Conservation (phyloP, 176 grass and related monocot genomes). For the Guadua angustifolia region DNA sequence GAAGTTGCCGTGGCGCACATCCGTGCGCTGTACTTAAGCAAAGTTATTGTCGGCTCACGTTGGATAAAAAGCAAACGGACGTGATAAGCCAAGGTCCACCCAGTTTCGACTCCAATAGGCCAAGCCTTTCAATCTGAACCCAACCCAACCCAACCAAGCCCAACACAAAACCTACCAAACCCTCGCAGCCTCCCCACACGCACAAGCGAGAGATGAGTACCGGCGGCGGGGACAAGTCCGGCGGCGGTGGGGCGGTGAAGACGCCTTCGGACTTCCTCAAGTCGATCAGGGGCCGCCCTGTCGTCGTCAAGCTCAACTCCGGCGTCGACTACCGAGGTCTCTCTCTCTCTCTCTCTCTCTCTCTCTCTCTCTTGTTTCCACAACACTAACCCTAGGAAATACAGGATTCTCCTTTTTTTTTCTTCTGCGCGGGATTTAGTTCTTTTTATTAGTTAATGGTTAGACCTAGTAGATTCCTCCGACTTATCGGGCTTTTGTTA, state of each 20-base stretch:
- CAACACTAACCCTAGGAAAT: conserved; percentile 41
- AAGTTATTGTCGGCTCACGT: too few relatives aligned
- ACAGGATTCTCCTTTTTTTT: too few relatives aligned
- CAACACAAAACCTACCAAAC: neutral
- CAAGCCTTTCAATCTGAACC: neutral
- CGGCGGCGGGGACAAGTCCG: conserved; percentile 59
- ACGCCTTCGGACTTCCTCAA: conserved; percentile 97
- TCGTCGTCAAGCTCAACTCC: conserved; percentile 97
- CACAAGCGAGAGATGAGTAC: conserved; percentile 58
- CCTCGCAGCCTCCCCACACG: conserved; percentile 6
- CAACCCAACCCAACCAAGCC: neutral
- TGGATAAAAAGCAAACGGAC: neutral
- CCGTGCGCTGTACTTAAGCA: too few relatives aligned
- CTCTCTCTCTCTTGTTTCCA: neutral
- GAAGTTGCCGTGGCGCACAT: too few relatives aligned
- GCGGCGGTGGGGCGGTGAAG: conserved; percentile 64
- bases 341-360: neutral
- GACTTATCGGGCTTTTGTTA: neutral
- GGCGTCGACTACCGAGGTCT: conserved; percentile 95
- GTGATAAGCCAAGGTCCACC: neutral
- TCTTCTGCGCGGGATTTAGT: neutral
- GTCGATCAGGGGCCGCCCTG: conserved; percentile 87
- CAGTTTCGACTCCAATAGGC: neutral
- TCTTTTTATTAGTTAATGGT: neutral
- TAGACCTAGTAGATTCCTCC: neutral